Conservation (phyloP, 2,329 filamentous ascomycete genomes). For the Epichloe sp. region DNA sequence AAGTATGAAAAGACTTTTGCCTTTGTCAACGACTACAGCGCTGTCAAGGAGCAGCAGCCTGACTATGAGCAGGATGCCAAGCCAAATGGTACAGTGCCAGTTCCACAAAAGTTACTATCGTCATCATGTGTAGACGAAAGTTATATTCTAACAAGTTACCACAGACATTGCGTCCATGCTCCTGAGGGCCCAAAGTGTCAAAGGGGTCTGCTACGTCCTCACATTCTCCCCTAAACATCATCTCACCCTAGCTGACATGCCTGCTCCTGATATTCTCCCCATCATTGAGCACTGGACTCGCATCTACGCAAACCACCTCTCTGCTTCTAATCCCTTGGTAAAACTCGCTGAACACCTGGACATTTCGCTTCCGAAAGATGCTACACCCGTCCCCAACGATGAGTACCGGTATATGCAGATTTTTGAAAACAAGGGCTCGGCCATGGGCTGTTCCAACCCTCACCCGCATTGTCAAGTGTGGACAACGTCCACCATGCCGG, state of each 20-base stretch:
- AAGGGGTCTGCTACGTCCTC: conserved; percentile 91
- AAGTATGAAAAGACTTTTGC: conserved; percentile 78
- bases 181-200: conserved; percentile 73
- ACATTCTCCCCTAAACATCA: conserved; percentile 93
- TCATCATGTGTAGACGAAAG: background rate
- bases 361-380: conserved; percentile 24
- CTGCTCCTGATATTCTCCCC: conserved; percentile 60
- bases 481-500: conserved; percentile 82
- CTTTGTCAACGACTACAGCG: conserved; percentile 96
- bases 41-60: conserved; percentile 85
- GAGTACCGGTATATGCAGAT: conserved; percentile 98
- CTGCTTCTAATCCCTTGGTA: conserved; percentile 53
- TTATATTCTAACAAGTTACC: background rate
- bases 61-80: conserved; percentile 46
- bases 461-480: conserved; percentile 96
- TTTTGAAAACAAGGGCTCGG: conserved; percentile 95
- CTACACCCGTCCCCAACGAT: conserved; percentile 40
- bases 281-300: conserved; percentile 84
- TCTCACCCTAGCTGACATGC: conserved; percentile 83
- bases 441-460: conserved; percentile 98
- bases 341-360: conserved; percentile 25
- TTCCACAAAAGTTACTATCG: too few relatives aligned
- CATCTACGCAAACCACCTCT: conserved; percentile 73
- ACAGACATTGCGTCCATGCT: conserved; percentile 61
- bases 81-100: conserved; percentile 20